Evolutionary conservation across 192 early-diverging fungal species (phyloP).

Genomic region (Coemansia sp.): DNA sequence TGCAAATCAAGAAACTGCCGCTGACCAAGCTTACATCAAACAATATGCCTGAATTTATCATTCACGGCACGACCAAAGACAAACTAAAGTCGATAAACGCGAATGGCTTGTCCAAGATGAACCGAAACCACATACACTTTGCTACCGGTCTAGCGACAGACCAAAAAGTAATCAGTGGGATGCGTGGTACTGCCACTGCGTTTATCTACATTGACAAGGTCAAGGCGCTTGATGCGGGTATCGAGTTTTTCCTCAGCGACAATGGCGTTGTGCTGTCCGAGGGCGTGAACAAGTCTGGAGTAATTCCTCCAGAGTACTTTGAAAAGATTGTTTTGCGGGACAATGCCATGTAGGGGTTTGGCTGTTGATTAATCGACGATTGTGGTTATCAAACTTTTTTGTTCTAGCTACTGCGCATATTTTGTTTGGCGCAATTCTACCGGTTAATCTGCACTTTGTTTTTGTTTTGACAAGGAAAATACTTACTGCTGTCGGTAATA

Average conservation of each 20-base stretch:
- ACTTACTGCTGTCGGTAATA: not conserved
- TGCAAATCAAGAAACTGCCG: constrained; percentile 45
- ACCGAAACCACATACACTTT: constrained; percentile 88
- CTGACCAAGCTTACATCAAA: constrained; percentile 27
- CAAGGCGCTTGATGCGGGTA: constrained; percentile 70
- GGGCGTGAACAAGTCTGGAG: constrained; percentile 60
- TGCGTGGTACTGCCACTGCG: constrained; percentile 65
- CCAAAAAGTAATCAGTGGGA: constrained; percentile 69
- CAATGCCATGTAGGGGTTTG: too few relatives aligned
- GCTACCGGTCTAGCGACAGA: constrained; percentile 68
- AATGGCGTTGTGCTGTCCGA: constrained; percentile 80
- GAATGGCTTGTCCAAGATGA: constrained; percentile 72
- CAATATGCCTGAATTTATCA: constrained; percentile 24
- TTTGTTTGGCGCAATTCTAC: not conserved
- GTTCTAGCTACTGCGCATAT: too few relatives aligned
- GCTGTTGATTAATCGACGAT: too few relatives aligned
- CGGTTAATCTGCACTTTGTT: not conserved
- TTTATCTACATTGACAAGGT: constrained; percentile 78
- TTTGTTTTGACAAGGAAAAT: not conserved
- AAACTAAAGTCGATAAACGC: constrained; percentile 41
- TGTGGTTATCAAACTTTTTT: too few relatives aligned
- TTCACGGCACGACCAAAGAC: constrained; percentile 33
- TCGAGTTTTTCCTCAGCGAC: constrained; percentile 69
- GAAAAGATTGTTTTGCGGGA: constrained; percentile 43
- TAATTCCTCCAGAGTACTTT: constrained; percentile 69